phyloP scores from a whole-genome alignment of 1,284 basidiomycete species.

The Pascua sp. region DNA sequence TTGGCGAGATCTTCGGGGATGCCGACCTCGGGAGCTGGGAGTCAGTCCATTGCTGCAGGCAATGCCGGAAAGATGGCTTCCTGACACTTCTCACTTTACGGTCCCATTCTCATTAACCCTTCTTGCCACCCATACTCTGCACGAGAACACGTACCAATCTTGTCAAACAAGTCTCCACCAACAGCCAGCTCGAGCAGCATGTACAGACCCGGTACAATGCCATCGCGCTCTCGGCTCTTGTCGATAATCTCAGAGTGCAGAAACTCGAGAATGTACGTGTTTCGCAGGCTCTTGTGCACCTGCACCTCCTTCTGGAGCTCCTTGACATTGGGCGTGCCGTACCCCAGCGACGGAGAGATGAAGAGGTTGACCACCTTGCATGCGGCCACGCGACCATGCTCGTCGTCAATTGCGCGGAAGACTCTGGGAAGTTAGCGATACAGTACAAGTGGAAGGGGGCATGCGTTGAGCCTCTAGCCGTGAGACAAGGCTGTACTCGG shows the following conservation, averaged over 20 bases:
- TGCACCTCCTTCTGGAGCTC: slow-evolving; percentile 90
- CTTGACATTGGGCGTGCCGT: slow-evolving; percentile 57
- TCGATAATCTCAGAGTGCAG: slow-evolving; percentile 73
- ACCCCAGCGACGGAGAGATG: slow-evolving; percentile 29
- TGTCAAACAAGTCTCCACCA: slow-evolving; percentile 95
- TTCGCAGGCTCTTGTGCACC: slow-evolving; percentile 78
- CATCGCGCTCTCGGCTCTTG: slow-evolving; percentile 54
- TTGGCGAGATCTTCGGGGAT: slow-evolving; percentile 84
- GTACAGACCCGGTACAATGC: slow-evolving; percentile 70
- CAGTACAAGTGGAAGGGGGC: background rate
- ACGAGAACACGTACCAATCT: slow-evolving; percentile 66
- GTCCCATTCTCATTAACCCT: background rate
- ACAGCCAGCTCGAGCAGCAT: slow-evolving; percentile 89
- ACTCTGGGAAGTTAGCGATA: slow-evolving; percentile 56
- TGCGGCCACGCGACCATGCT: slow-evolving; percentile 62
- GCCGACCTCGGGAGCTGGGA: slow-evolving; percentile 76
- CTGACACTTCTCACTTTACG: background rate
- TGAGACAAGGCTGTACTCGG: too few species aligned
- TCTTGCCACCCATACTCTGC: background rate
- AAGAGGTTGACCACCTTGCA: slow-evolving; percentile 73
- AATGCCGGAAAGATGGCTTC: background rate
- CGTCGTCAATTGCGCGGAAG: slow-evolving; percentile 69
- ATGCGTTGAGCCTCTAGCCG: background rate
- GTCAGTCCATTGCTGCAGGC: background rate
- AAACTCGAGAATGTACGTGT: slow-evolving; percentile 80